Evolutionary conservation across 2,329 filamentous ascomycete genomes (phyloP).

Genomic region (Dactylellina cionopaga): DNA sequence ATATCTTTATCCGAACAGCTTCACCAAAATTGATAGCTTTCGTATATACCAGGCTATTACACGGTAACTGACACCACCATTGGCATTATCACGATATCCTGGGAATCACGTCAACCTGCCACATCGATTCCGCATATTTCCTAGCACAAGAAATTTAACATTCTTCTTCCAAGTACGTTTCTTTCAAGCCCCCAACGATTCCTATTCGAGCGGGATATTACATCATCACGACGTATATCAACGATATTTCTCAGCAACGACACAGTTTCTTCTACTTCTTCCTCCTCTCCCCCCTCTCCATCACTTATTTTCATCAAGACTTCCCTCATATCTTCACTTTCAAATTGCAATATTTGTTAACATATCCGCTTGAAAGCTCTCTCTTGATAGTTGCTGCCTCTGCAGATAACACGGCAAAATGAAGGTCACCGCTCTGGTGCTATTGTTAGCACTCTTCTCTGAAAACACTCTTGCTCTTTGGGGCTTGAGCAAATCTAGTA

Average conservation of each 20-base stretch:
- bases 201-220: constrained; percentile 53
- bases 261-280: not conserved
- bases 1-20: no score
- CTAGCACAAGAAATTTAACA: no score
- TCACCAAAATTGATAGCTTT: no score
- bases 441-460: constrained; percentile 49
- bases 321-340: not conserved
- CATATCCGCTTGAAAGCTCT: not conserved
- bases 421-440: constrained; percentile 50
- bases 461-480: constrained; percentile 37
- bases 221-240: constrained; percentile 52
- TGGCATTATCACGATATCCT: constrained; percentile 28
- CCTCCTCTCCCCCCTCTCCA: constrained; percentile 3
- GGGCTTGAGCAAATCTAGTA: constrained; percentile 51
- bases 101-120: not conserved
- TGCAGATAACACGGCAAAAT: constrained; percentile 20
- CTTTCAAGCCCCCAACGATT: constrained; percentile 42
- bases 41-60: not conserved
- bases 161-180: not conserved
- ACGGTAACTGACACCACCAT: constrained; percentile 3
- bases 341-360: not conserved
- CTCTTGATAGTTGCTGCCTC: constrained; percentile 8
- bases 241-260: constrained; percentile 8
- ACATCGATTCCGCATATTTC: constrained; percentile 14
- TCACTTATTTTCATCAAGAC: not conserved